phyloP scores from a whole-genome alignment of 2,329 filamentous ascomycete species.

The Fusarium globosum region DNA sequence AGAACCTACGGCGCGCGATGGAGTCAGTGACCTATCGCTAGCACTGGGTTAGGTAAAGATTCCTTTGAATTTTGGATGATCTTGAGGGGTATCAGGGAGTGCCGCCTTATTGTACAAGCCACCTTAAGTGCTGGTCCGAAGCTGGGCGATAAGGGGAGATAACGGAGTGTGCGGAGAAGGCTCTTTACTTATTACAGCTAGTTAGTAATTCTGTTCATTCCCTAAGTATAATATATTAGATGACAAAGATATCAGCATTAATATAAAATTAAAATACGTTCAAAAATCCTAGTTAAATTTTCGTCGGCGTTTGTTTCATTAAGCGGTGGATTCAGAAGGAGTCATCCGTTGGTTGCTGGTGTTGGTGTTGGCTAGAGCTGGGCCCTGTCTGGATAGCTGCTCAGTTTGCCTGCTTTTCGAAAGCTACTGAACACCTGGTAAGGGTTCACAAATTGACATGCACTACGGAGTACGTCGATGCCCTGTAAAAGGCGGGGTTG shows the following conservation, averaged over 20 bases:
- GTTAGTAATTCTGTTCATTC: background rate
- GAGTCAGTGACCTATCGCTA: background rate
- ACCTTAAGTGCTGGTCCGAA: rapidly evolving
- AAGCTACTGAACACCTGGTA: too few relatives aligned
- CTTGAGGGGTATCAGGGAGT: background rate
- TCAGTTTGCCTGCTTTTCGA: too few relatives aligned
- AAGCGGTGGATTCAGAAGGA: background rate
- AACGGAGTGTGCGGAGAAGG: background rate
- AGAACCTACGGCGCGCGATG: background rate
- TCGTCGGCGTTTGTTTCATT: background rate
- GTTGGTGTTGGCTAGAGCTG: too few relatives aligned
- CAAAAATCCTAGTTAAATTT: too few relatives aligned
- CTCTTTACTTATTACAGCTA: background rate
- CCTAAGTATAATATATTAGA: background rate
- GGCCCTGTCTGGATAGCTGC: too few relatives aligned
- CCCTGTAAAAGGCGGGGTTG: too few relatives aligned
- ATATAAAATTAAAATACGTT: too few relatives aligned
- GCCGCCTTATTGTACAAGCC: background rate
- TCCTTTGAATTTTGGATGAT: background rate
- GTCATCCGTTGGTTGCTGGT: background rate
- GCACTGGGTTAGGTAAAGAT: rapidly evolving
- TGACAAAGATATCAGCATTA: too few relatives aligned
- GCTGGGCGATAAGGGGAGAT: background rate
- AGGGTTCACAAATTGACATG: too few relatives aligned
- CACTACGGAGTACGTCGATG: too few relatives aligned